These are phyloP conservation scores for Trichosanthes cucumerina DNA, from an alignment of 306 rosid genomes.

Conservation along the genomic window DNA sequence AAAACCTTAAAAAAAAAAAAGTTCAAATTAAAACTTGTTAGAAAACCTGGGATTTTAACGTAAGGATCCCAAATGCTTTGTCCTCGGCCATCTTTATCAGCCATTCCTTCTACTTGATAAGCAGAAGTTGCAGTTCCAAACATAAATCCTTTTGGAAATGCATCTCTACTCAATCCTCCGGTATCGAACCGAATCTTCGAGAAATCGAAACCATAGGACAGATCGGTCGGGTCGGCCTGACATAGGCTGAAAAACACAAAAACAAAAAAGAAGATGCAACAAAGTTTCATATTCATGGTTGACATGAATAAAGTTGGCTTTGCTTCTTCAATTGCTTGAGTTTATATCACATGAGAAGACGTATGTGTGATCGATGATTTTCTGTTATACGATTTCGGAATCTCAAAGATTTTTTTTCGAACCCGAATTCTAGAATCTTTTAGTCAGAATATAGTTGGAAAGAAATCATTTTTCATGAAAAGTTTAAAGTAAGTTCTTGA, in stretches of 20 bases:
- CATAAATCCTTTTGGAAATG: conserved; percentile 47
- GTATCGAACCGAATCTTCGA: conserved; percentile 20
- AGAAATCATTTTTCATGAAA: not conserved
- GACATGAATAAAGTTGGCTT: not conserved
- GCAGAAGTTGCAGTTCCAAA: conserved; percentile 88
- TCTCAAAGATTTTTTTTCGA: not conserved
- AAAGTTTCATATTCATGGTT: not conserved
- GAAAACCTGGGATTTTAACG: conserved; percentile 45
- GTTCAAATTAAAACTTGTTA: not conserved
- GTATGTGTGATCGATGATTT: not conserved
- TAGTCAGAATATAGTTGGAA: not conserved
- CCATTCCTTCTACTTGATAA: conserved; percentile 89
- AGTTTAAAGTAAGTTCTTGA: not conserved
- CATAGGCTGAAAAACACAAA: not conserved
- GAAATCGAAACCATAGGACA: not conserved
- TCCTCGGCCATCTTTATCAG: conserved; percentile 70
- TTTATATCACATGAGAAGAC: not conserved
- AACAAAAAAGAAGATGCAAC: not conserved
- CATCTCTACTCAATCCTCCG: conserved; percentile 41
- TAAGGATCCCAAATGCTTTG: conserved; percentile 91
- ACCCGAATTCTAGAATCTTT: not conserved
- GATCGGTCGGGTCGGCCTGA: not conserved
- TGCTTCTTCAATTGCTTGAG: not conserved
- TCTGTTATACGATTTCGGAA: not conserved
- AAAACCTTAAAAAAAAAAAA: not conserved